A percentile compares a stretch with the other conserved stretches of the same genome.
Evolutionary conservation across 768 basidiomycete species (phyloP).

Genomic region (Rhodotorula diobovata): DNA sequence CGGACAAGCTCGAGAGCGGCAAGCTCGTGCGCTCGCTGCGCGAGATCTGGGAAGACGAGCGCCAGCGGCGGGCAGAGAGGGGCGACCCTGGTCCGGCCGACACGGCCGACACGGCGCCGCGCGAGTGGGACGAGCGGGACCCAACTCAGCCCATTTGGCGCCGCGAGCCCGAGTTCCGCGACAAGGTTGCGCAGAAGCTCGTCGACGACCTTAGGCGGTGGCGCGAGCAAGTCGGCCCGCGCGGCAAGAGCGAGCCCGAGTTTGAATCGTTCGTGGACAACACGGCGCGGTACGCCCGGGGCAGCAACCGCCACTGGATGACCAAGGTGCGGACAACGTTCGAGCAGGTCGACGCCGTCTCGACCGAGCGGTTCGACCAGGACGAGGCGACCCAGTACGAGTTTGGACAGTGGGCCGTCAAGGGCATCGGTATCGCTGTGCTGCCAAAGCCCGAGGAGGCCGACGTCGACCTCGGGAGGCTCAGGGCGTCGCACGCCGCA

Average conservation of each 20-base stretch:
- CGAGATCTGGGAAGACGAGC: conserved; percentile 95
- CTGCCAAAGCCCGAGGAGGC: conserved; percentile 30
- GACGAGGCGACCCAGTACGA: conserved; percentile 36
- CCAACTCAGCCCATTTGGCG: not conserved
- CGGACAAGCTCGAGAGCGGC: conserved; percentile 54
- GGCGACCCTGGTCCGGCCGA: conserved; percentile 38
- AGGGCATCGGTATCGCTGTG: conserved; percentile 35
- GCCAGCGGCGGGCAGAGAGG: conserved; percentile 56
- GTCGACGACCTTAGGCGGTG: conserved; percentile 51
- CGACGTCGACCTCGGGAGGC: conserved; percentile 4
- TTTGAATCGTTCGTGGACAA: conserved; percentile 37
- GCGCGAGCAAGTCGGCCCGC: conserved; percentile 40
- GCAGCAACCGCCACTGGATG: conserved; percentile 55
- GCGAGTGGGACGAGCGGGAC: conserved; percentile 12
- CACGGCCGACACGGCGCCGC: conserved; percentile 12
- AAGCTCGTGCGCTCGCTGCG: conserved; percentile 81
- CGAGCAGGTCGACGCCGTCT: conserved; percentile 65
- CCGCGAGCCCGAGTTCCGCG: conserved; percentile 55
- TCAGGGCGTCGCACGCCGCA: conserved; percentile 5
- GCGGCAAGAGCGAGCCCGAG: conserved; percentile 42
- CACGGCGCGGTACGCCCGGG: not conserved
- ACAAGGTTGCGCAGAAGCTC: conserved; percentile 63
- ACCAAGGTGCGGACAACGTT: conserved; percentile 78
- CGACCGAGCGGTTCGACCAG: conserved; percentile 23
- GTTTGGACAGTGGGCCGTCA: conserved; percentile 42